These are phyloP conservation scores for Aphanomyces invadans DNA, from an alignment of 352 stramenopile genomes.

Conservation along the genomic window DNA sequence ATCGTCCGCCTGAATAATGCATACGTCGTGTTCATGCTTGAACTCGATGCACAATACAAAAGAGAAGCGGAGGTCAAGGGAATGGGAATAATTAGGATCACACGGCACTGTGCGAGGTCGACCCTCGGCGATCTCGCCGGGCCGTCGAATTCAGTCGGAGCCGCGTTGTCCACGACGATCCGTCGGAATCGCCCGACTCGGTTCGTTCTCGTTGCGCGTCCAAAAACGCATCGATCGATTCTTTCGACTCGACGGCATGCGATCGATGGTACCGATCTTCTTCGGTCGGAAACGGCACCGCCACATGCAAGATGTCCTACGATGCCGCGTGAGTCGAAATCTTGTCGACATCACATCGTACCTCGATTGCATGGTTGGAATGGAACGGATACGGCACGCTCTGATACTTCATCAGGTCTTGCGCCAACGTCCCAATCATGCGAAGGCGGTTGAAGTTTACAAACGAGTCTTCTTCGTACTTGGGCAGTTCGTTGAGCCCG, in stretches of 20 bases:
- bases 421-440: conserved; percentile 58
- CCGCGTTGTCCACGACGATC: background rate
- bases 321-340: too few relatives aligned
- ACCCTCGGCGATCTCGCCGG: background rate
- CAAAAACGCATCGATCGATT: conserved; percentile 28
- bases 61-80: too few relatives aligned
- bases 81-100: background rate
- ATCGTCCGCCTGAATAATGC: too few relatives aligned
- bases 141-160: background rate
- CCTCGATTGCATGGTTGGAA: conserved; percentile 51
- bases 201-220: background rate
- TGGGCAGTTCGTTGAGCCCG: conserved; percentile 68
- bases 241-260: conserved; percentile 61
- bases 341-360: too few relatives aligned
- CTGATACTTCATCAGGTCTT: conserved; percentile 72
- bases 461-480: conserved; percentile 52
- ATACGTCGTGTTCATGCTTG: too few relatives aligned
- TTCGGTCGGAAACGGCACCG: conserved; percentile 58
- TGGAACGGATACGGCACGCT: conserved; percentile 56
- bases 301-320: conserved; percentile 65
- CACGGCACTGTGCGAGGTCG: background rate
- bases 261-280: conserved; percentile 72
- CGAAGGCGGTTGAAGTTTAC: conserved; percentile 67
- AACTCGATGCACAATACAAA: too few relatives aligned
- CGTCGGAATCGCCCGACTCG: background rate